phyloP scores from a whole-genome alignment of 345 rosid species.

The Garcia nutans region DNA sequence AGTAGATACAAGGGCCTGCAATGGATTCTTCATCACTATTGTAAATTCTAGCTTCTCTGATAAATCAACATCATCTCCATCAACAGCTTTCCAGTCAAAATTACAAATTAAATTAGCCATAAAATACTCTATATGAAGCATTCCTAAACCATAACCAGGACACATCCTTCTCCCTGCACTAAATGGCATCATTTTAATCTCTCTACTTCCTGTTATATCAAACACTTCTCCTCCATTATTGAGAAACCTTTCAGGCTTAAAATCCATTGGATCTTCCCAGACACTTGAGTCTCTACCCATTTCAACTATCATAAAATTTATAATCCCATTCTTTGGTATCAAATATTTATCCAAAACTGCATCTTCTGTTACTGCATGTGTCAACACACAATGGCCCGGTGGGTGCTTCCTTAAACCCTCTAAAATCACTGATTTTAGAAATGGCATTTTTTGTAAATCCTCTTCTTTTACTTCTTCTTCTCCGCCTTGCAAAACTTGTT shows the following conservation, averaged over 20 bases:
- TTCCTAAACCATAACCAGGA: slow-evolving; percentile 17
- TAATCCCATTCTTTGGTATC: slow-evolving; percentile 3
- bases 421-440: slow-evolving; percentile 15
- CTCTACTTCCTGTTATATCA: slow-evolving; percentile 16
- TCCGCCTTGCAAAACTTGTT: neutral
- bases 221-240: neutral
- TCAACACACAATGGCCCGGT: slow-evolving; percentile 10
- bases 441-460: slow-evolving; percentile 12
- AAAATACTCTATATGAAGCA: slow-evolving; percentile 24
- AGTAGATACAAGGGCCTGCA: neutral
- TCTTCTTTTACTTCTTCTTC: slow-evolving; percentile 15
- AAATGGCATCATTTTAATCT: slow-evolving; percentile 29
- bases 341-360: neutral
- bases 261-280: slow-evolving; percentile 29
- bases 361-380: slow-evolving; percentile 19
- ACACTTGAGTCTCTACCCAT: slow-evolving; percentile 21
- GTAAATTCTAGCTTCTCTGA: slow-evolving; percentile 8
- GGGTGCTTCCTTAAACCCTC: slow-evolving; percentile 26
- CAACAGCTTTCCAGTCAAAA: slow-evolving; percentile 19
- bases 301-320: slow-evolving; percentile 20
- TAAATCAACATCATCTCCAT: slow-evolving; percentile 8
- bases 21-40: slow-evolving; percentile 4
- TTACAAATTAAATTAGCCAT: slow-evolving; percentile 21
- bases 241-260: slow-evolving; percentile 26
- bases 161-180: slow-evolving; percentile 24